Conservation (phyloP, 2,329 filamentous ascomycete genomes). For the Fusarium musae region DNA sequence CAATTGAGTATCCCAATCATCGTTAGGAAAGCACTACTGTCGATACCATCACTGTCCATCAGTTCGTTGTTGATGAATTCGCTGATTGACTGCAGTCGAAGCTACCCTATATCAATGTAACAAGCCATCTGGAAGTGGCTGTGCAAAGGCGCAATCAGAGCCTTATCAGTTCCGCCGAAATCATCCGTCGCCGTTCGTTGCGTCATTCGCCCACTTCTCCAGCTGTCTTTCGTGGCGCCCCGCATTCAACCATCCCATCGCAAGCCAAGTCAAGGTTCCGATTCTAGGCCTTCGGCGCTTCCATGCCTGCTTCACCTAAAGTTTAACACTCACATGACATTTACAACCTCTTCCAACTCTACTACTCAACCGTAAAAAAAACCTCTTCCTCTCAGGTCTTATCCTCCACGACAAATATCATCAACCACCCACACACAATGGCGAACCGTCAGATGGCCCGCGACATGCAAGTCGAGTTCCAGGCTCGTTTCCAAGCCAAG, state of each 20-base stretch:
- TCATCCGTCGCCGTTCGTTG: constrained; percentile 33
- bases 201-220: constrained; percentile 39
- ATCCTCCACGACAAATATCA: neutral
- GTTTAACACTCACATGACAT: constrained; percentile 43
- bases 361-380: neutral
- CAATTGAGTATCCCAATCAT: accelerated
- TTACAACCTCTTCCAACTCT: constrained; percentile 6
- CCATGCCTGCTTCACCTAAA: constrained; percentile 20
- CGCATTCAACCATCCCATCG: constrained; percentile 26
- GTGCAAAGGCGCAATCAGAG: constrained; percentile 11
- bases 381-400: neutral
- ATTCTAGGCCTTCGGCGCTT: constrained; percentile 38
- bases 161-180: neutral
- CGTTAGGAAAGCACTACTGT: neutral
- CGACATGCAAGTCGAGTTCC: constrained; percentile 72
- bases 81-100: neutral
- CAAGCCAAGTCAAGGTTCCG: neutral
- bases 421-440: constrained; percentile 56
- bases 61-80: neutral
- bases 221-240: constrained; percentile 25
- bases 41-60: neutral
- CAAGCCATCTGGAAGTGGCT: constrained; percentile 7
- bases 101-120: constrained; percentile 6
- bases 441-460: constrained; percentile 68
- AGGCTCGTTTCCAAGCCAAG: constrained; percentile 72